Evolutionary conservation across 768 basidiomycete genomes (phyloP).

Genomic region (Hemileccinum rubropunctum): DNA sequence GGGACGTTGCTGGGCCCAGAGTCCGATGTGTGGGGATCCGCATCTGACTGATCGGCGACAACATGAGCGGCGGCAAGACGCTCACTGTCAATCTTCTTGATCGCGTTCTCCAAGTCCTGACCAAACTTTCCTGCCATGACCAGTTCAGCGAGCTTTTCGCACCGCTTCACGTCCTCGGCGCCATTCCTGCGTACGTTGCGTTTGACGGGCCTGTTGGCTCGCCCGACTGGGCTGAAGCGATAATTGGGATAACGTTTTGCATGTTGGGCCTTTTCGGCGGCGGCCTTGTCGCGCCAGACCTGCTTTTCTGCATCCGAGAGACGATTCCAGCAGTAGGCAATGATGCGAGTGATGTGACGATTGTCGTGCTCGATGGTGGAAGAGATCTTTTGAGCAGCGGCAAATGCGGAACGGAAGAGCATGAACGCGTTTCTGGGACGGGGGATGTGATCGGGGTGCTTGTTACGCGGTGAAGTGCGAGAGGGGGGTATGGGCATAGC

Average conservation of each 20-base stretch:
- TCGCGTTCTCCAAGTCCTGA: conserved; percentile 44
- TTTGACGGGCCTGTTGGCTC: conserved; percentile 43
- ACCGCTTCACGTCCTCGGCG: conserved; percentile 45
- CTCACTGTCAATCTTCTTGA: conserved; percentile 33
- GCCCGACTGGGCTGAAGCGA: conserved; percentile 47
- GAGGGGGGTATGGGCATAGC: conserved; percentile 31
- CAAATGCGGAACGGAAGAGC: conserved; percentile 62
- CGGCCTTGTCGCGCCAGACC: conserved; percentile 49
- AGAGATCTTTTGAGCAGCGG: conserved; percentile 47
- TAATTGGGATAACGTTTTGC: conserved; percentile 50
- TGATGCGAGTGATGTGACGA: conserved; percentile 55
- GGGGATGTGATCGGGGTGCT: conserved; percentile 40
- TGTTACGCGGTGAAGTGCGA: conserved; percentile 28
- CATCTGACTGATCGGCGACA: neutral
- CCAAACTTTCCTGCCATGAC: conserved; percentile 51
- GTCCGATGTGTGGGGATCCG: neutral
- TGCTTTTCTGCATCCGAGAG: conserved; percentile 50
- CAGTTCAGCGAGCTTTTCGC: conserved; percentile 48
- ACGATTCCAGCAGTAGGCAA: conserved; percentile 53
- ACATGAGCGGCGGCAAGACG: neutral
- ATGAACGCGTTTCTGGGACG: conserved; percentile 46
- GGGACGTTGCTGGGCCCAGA: conserved; percentile 10
- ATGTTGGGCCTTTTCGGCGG: conserved; percentile 51
- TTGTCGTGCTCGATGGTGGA: conserved; percentile 54
- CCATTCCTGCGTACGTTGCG: conserved; percentile 54